Base-by-base conservation (phyloP, 2,329 filamentous ascomycete genomes). In the Fusarium tuaranense region DNA sequence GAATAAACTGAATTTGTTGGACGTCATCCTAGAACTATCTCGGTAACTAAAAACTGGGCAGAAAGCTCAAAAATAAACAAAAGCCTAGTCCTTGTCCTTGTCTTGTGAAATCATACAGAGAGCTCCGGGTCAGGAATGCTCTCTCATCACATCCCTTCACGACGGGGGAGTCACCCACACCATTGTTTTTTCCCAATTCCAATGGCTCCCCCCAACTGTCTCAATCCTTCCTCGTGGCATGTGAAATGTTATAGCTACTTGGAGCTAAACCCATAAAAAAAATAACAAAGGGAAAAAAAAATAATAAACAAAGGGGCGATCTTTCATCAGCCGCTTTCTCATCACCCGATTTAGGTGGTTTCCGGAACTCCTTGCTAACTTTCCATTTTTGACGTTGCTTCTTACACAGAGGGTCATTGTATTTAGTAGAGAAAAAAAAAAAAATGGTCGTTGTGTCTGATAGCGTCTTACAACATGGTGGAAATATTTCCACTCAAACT, bases 301-400 rank as follows among this genome's bases (percentile, higher is more conserved):
- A 27, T n/a, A 22, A 66, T 63, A 55, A 70, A 58, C 51, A 70
- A 65, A 61, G 32, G 53, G 51, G 61, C 51, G 53, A 58, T 32
- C 66, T 27, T 60, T 60, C 53, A 27, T 30, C 57, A 34, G 41
- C 66, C 69, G 65, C 63, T 53, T 30, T 30, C 20, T 67, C 69
- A 53, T 48, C 58, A 55, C 48, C 62, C 57, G 61, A 57, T 39
- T 32, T 41, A 12, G 32, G 57, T 34, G 16, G 32, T 68, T 64
- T 74, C 73, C 68, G 57, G 48, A 65, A 76, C 73, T 76, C 73
- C 68, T 30, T 66, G 62, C 65, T 74, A 53, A 48, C 36, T 44
- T 59, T 30, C 25, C 46, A 22, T 63, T 61, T 66, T 69, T 36
- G 70, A 65, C 36, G 51, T 62, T 63, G 62, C 63, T 64, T 60